These are phyloP conservation scores for Pythium rhizo-oryzae DNA, from an alignment of 352 stramenopile species.

Conservation along the genomic window DNA sequence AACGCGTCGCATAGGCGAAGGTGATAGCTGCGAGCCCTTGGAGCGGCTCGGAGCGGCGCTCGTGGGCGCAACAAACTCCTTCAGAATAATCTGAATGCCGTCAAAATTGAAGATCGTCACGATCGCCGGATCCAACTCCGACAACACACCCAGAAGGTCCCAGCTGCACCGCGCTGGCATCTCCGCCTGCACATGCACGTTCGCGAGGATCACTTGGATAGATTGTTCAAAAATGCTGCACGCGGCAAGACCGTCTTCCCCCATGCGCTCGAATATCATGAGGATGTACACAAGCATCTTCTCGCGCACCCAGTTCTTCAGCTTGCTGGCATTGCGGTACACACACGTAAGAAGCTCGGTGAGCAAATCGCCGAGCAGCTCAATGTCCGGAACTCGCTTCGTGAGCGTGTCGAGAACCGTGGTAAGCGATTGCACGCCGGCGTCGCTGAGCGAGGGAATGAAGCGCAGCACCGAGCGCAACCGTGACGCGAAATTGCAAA, in stretches of 20 bases:
- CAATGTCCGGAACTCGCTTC: constrained; percentile 30
- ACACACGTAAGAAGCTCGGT: constrained; percentile 40
- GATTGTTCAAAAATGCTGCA: constrained; percentile 56
- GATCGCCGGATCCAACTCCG: constrained; percentile 57
- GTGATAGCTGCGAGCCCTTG: not conserved
- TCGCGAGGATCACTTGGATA: constrained; percentile 54
- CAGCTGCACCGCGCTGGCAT: constrained; percentile 49
- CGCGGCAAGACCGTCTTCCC: constrained; percentile 49
- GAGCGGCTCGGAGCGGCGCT: not conserved
- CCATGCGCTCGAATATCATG: constrained; percentile 55
- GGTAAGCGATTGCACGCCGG: constrained; percentile 18
- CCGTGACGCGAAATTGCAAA: constrained; percentile 17
- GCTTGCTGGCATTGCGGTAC: constrained; percentile 42
- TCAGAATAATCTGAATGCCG: constrained; percentile 54
- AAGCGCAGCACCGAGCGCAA: constrained; percentile 19
- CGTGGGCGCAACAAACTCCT: constrained; percentile 39
- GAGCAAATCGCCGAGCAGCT: constrained; percentile 43
- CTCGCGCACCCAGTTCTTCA: constrained; percentile 41
- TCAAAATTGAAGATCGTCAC: constrained; percentile 68
- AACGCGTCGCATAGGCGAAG: constrained; percentile 12
- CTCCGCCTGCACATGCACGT: constrained; percentile 39
- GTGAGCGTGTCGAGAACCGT: constrained; percentile 40
- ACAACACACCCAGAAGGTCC: constrained; percentile 56
- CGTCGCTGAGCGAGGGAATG: constrained; percentile 11
- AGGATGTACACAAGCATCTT: constrained; percentile 57